These are phyloP conservation scores for Centaurea solstitialis DNA, from an alignment of 129 eudicot genomes.

Conservation along the genomic window DNA sequence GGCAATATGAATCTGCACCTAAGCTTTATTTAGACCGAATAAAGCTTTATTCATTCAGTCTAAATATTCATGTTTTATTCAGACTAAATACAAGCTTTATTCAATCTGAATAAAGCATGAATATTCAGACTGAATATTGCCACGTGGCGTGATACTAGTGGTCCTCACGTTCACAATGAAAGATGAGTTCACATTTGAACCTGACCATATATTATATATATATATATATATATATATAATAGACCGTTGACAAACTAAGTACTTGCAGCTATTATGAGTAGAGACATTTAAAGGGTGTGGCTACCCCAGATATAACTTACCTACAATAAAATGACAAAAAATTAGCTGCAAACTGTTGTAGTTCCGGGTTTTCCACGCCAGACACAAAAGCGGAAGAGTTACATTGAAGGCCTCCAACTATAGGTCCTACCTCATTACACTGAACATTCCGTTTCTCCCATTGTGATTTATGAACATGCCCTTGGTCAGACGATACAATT, in stretches of 20 bases:
- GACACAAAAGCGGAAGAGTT: conserved; percentile 15
- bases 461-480: conserved; percentile 17
- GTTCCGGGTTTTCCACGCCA: conserved; percentile 45
- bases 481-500: conserved; percentile 11
- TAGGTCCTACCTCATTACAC: conserved; percentile 21
- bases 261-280: background rate
- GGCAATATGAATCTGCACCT: no score
- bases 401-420: conserved; percentile 3
- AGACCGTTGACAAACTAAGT: conserved; percentile 7
- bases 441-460: background rate
- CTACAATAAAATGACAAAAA: conserved; percentile 85
- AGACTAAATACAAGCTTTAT: no score
- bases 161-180: no score
- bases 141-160: no score
- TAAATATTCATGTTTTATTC: no score
- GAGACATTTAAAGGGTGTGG: background rate
- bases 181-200: no score
- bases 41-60: no score
- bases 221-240: background rate
- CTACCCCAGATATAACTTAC: conserved; percentile 33
- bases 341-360: conserved; percentile 68
- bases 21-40: no score
- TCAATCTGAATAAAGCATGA: no score
- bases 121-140: no score
- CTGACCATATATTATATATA: no score